These are phyloP conservation scores for Colletotrichum phormii DNA, from an alignment of 2,329 filamentous ascomycete genomes.

Conservation along the genomic window DNA sequence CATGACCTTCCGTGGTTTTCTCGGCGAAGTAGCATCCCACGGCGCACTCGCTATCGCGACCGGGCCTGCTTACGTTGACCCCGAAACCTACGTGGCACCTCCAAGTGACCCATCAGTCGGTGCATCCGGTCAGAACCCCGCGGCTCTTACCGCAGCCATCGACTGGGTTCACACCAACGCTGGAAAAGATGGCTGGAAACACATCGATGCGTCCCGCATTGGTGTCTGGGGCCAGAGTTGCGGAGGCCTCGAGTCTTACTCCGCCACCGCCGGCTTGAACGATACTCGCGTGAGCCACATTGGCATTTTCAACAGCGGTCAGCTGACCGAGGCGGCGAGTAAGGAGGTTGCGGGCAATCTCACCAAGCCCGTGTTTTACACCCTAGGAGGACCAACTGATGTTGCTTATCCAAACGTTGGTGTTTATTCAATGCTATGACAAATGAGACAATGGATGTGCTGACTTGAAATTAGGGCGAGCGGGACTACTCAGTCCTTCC, in stretches of 20 bases:
- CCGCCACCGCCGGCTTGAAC: slow-evolving; percentile 10
- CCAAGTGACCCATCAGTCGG: neutral
- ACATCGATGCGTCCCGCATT: slow-evolving; percentile 26
- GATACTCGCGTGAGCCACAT: slow-evolving; percentile 12
- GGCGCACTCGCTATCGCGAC: slow-evolving; percentile 12
- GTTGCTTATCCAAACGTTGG: slow-evolving; percentile 3
- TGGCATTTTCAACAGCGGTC: slow-evolving; percentile 28
- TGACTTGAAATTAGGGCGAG: slow-evolving; percentile 8
- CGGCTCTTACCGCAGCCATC: slow-evolving; percentile 14
- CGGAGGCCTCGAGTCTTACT: slow-evolving; percentile 23
- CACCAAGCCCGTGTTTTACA: slow-evolving; percentile 23
- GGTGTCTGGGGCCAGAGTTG: slow-evolving; percentile 26
- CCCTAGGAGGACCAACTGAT: slow-evolving; percentile 9
- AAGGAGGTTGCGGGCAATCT: neutral
- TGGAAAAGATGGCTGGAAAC: slow-evolving; percentile 21
- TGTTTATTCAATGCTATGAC: neutral
- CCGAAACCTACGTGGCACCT: neutral
- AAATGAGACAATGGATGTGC: neutral
- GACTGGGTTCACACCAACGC: slow-evolving; percentile 23
- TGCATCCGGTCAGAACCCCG: slow-evolving; percentile 15
- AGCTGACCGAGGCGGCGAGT: neutral
- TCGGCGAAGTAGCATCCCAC: slow-evolving; percentile 10
- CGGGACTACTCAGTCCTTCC: slow-evolving; percentile 14
- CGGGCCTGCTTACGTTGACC: neutral
- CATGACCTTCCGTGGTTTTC: slow-evolving; percentile 9